A percentile compares a stretch with the other conserved stretches of the same genome.
These are phyloP conservation scores for Trametes cinnabarina DNA, from an alignment of 768 basidiomycete species.

Conservation along the genomic window DNA sequence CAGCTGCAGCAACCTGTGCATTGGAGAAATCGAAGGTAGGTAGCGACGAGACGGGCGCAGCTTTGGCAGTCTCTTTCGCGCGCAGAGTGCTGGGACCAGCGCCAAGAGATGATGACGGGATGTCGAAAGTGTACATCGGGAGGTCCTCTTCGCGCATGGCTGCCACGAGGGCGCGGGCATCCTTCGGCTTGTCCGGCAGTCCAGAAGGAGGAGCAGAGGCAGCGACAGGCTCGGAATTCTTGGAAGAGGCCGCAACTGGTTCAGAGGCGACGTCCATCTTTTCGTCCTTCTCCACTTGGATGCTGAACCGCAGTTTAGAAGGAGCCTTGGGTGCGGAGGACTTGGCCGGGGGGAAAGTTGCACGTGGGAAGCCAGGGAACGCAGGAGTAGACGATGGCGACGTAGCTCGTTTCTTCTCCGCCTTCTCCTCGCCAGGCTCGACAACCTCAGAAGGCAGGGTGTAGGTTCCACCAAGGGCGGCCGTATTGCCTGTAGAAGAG, in stretches of 20 bases:
- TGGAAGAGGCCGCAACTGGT: too few species aligned
- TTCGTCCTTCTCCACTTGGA: constrained; percentile 54
- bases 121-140: constrained; percentile 35
- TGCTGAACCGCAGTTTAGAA: constrained; percentile 74
- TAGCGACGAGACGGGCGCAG: constrained; percentile 41
- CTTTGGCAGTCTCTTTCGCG: constrained; percentile 38
- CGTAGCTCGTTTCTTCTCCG: constrained; percentile 12
- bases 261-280: constrained; percentile 17
- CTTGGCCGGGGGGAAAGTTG: constrained; percentile 32
- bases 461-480: constrained; percentile 15
- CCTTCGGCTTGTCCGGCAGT: constrained; percentile 11
- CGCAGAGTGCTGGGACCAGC: constrained; percentile 23
- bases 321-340: constrained; percentile 68
- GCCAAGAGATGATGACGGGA: constrained; percentile 22
- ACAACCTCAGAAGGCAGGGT: constrained; percentile 39
- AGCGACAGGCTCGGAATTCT: too few species aligned
- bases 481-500: constrained; percentile 8
- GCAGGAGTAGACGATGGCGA: constrained; percentile 14
- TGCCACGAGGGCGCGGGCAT: constrained; percentile 27
- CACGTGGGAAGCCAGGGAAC: constrained; percentile 5
- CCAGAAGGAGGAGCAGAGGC: neutral
- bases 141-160: constrained; percentile 33
- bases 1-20: neutral
- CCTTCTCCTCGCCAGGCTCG: constrained; percentile 34
- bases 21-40: constrained; percentile 44